Base-by-base conservation (phyloP, 441 rosid species). In the Omphalea diandra region DNA sequence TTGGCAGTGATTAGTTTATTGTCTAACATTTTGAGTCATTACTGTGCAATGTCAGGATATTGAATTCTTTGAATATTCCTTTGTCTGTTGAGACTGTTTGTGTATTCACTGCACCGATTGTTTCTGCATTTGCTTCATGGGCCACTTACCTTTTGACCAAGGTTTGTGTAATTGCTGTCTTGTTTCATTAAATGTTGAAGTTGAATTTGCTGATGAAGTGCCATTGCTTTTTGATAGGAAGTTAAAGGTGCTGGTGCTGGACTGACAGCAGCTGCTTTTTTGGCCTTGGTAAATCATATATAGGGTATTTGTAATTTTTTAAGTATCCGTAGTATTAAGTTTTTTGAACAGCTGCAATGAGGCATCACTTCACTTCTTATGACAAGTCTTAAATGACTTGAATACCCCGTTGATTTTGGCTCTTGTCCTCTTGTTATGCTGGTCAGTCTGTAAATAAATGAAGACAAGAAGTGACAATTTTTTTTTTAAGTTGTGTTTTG, bases 41-140 rank as follows among this genome's bases (percentile, higher is more conserved):
- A 52, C 33, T 62, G 17, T 74, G 26, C 73, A 44, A 20, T 75
- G 5, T 49, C 86, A 93, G 97, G 99, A 61, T 87, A 52, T 77
- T 93, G 73, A 88, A 96, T 75, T 81, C 94, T 24, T 70, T 96
- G 75, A 96, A 96, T 82, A 86, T 91, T 73, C 98, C 98, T 75
- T 82, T 96, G 72, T 96, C 99, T 5, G 98, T 96, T 68, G 99
- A 96, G 87, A 93, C 99, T 59, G 97, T 96, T 40, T 96, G 99
- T 64, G 99, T 96, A 68, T 93, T 96, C 75, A 96, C 99, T 69
- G 98, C 98, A 69, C 99, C 98, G 46, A 76, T 90, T 68, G 93
- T 96, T 85, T 96, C 99, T 57, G 99, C 97, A 38, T 96, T 96
- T 76, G 98, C 98, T 69, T 91, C 99, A 46, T 96, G 98, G 99